A percentile compares a stretch with the other conserved stretches of the same genome.
phyloP scores from a whole-genome alignment of 495 filamentous ascomycete genomes.

The Penicillium cinerascens region DNA sequence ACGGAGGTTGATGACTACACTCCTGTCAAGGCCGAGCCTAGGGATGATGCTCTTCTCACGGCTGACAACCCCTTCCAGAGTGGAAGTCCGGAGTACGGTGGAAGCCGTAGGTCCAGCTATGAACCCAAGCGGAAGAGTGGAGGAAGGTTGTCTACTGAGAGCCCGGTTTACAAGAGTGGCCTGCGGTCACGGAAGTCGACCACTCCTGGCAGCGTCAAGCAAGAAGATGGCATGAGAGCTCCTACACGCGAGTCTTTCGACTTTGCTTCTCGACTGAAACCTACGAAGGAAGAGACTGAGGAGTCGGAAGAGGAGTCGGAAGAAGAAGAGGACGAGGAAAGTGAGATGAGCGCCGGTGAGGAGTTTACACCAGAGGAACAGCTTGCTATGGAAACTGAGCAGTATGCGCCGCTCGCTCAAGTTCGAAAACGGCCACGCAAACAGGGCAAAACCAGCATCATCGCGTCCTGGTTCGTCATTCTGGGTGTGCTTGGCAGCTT shows the following conservation, averaged over 20 bases:
- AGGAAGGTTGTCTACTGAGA: constrained; percentile 36
- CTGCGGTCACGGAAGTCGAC: constrained; percentile 37
- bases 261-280: constrained; percentile 30
- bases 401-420: constrained; percentile 20
- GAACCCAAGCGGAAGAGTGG: constrained; percentile 51
- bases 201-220: constrained; percentile 31
- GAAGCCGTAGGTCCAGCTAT: constrained; percentile 30
- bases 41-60: constrained; percentile 63
- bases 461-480: constrained; percentile 64
- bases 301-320: constrained; percentile 31
- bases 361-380: constrained; percentile 93
- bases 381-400: constrained; percentile 64
- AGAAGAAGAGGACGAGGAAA: constrained; percentile 42
- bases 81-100: constrained; percentile 53
- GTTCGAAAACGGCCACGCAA: constrained; percentile 36
- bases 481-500: constrained; percentile 66
- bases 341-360: constrained; percentile 63
- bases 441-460: constrained; percentile 34
- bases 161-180: constrained; percentile 29
- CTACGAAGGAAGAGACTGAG: constrained; percentile 30
- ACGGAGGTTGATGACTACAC: constrained; percentile 38
- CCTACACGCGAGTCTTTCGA: constrained; percentile 46
- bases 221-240: constrained; percentile 35
- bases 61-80: constrained; percentile 95
- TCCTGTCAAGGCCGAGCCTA: constrained; percentile 35